Base-by-base conservation (phyloP, 2,329 filamentous ascomycete species). In the Chalaropsis ovoidea region DNA sequence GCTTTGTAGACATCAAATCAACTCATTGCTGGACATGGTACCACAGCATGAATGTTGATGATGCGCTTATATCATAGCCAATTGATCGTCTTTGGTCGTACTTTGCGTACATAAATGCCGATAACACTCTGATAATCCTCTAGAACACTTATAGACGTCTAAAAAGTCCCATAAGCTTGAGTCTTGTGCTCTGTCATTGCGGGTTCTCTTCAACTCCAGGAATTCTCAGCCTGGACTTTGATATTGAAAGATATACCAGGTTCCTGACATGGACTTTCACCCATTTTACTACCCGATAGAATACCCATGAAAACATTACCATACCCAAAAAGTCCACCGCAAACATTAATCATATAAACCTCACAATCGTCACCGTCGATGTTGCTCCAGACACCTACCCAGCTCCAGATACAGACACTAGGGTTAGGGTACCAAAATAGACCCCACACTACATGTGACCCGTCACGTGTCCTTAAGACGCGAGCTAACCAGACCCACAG, bases 401-500 rank as follows among this genome's bases (percentile, higher is more conserved):
- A 27, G 11, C 47, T 27, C n/a, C 3, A 27, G 47, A 52, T 52
- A 22, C 22, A 27, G 11, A 5, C 11, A 58, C 4, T 39, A 19
- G 24, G 31, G 54, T 58, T 58, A 58, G 54, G 54, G 54, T 58
- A 17, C 15, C 3, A 1, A 2, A 2, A 13, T 3, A 31, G 31
- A 31, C 8, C n/a, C 24, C 15, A 2, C 22, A 5, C 0, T 7
- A 0, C 54, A 31, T 19, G 61, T 62, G 52, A 56, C 22, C 8
- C 0, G 5, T 24, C 63, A 64, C 63, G 63, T 64, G 63, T 6
- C 11, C 3, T 1, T 2, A 22, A 62, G 24, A 49, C 61, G 61
- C 61, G 41, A 62, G 42, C 61, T 62, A 49, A 49, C 19, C 11
- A 54, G 65, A 67, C 65, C 65, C 61, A 67, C 61, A 10, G 52